Percentiles rank a stretch among this genome's conserved stretches.
These are phyloP conservation scores for Zhuliangozyma parablackwelliae DNA, from an alignment of 1,139 yeast species.

Conservation along the genomic window DNA sequence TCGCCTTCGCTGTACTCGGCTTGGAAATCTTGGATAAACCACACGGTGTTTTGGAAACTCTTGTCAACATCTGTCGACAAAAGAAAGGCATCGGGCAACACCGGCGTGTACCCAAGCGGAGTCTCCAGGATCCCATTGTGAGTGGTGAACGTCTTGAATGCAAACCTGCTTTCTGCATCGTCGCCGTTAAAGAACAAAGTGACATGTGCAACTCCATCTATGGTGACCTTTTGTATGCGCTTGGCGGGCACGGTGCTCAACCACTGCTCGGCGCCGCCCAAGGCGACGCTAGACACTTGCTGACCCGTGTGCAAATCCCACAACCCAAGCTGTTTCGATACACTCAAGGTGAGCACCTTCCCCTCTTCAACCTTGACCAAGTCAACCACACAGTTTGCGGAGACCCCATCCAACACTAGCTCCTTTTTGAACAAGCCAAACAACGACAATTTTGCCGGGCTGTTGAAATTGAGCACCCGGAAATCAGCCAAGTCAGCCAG, in stretches of 20 bases:
- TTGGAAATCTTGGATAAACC: conserved; percentile 45
- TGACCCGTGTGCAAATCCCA: conserved; percentile 49
- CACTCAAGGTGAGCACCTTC: conserved; percentile 29
- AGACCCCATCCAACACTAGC: conserved; percentile 23
- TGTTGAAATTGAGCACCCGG: conserved; percentile 38
- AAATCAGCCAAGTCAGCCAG: conserved; percentile 31
- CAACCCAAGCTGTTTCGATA: conserved; percentile 47
- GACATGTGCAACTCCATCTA: conserved; percentile 12
- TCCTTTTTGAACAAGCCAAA: conserved; percentile 14
- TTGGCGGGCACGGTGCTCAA: conserved; percentile 29
- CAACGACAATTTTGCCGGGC: too few relatives aligned
- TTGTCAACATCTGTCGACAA: background rate
- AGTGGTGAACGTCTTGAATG: conserved; percentile 20
- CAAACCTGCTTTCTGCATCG: conserved; percentile 18
- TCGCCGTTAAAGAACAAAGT: conserved; percentile 8
- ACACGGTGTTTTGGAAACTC: conserved; percentile 26
- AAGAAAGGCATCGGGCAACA: conserved; percentile 17
- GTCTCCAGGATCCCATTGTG: conserved; percentile 17
- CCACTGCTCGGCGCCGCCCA: conserved; percentile 20
- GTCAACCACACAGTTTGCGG: conserved; percentile 32
- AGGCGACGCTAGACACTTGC: conserved; percentile 12
- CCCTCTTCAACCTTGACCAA: conserved; percentile 13
- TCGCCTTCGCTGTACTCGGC: conserved; percentile 13
- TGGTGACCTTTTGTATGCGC: conserved; percentile 19
- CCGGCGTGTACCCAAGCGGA: conserved; percentile 24